Evolutionary conservation across 495 filamentous ascomycete species (phyloP).

Genomic region (Aspergillus asperescens): DNA sequence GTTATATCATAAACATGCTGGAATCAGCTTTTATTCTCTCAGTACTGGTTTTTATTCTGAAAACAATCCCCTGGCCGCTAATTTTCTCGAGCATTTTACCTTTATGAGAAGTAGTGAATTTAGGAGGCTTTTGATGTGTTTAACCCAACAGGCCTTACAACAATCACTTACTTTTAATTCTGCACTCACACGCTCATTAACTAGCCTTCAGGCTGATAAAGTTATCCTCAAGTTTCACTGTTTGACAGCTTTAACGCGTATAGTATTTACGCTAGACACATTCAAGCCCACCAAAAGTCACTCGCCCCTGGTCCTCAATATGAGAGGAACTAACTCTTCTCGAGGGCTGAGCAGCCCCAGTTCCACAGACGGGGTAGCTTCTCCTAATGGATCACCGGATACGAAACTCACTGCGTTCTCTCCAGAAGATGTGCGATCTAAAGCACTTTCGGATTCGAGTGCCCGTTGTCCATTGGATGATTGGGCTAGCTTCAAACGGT

Average conservation of each 20-base stretch:
- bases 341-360: slow-evolving; percentile 46
- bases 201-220: not conserved
- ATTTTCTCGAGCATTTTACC: not conserved
- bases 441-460: slow-evolving; percentile 16
- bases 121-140: not conserved
- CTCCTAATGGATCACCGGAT: slow-evolving; percentile 57
- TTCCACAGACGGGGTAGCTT: slow-evolving; percentile 52
- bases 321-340: slow-evolving; percentile 24
- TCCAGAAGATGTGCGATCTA: slow-evolving; percentile 46
- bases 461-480: slow-evolving; percentile 13
- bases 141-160: not conserved
- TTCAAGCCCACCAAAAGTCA: not conserved
- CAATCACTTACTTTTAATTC: slow-evolving; percentile 1
- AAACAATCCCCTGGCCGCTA: not conserved
- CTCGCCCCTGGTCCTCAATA: slow-evolving; percentile 7
- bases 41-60: not conserved
- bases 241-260: not conserved
- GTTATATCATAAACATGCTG: no score
- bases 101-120: not conserved
- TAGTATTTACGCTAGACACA: not conserved
- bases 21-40: not conserved
- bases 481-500: slow-evolving; percentile 12
- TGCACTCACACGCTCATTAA: not conserved
- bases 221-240: not conserved
- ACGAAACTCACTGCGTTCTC: slow-evolving; percentile 59